A percentile compares a stretch with the other conserved stretches of the same genome.
phyloP scores from a whole-genome alignment of 2,329 filamentous ascomycete species.

The Helicocarpus griseus region DNA sequence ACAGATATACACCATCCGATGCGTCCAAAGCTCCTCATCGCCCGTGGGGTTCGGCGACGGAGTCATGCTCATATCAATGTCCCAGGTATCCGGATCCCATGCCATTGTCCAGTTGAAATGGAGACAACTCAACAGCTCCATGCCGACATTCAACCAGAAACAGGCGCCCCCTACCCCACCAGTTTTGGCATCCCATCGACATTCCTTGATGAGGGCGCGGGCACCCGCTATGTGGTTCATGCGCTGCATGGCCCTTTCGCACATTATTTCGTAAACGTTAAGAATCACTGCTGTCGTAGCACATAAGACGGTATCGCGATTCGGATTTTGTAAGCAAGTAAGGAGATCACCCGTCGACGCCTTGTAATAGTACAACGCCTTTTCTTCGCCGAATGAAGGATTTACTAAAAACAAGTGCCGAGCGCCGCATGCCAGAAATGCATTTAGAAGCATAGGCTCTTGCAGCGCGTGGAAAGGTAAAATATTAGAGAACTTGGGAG shows the following conservation, averaged over 20 bases:
- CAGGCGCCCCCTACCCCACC: slow-evolving; percentile 74
- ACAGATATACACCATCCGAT: slow-evolving; percentile 79
- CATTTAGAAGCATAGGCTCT: slow-evolving; percentile 81
- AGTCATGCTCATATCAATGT: slow-evolving; percentile 66
- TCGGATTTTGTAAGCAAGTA: slow-evolving; percentile 68
- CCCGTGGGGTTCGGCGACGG: slow-evolving; percentile 45
- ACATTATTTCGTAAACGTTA: slow-evolving; percentile 91
- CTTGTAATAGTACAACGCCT: slow-evolving; percentile 75
- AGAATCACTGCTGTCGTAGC: slow-evolving; percentile 80
- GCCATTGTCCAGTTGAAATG: slow-evolving; percentile 78
- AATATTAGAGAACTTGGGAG: slow-evolving; percentile 58
- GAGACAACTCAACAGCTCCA: slow-evolving; percentile 82
- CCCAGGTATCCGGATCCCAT: slow-evolving; percentile 88
- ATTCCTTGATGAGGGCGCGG: slow-evolving; percentile 77
- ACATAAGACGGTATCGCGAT: slow-evolving; percentile 73
- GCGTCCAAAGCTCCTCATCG: slow-evolving; percentile 75
- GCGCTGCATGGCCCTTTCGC: slow-evolving; percentile 63
- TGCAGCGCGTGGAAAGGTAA: slow-evolving; percentile 75
- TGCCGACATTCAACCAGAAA: slow-evolving; percentile 87
- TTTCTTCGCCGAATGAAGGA: slow-evolving; percentile 61
- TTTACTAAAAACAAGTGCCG: slow-evolving; percentile 68
- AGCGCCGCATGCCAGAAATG: slow-evolving; percentile 79
- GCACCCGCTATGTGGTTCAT: slow-evolving; percentile 86
- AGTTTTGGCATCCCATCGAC: slow-evolving; percentile 73
- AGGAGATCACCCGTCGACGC: slow-evolving; percentile 71